Base-by-base conservation (phyloP, 768 basidiomycete species). In the Boletus rubescentipes region DNA sequence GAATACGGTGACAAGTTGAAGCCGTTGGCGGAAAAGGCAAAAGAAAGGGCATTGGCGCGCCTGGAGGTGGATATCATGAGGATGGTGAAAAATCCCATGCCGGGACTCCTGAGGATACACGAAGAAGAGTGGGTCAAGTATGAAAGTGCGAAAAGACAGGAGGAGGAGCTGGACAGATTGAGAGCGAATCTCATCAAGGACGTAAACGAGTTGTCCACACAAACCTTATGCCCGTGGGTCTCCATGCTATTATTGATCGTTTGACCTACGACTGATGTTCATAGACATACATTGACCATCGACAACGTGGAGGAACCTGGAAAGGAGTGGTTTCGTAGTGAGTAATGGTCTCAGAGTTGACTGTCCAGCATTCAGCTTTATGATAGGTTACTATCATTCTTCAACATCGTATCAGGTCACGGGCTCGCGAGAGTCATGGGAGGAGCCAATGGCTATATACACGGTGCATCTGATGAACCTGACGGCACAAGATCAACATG, bases 401-500 rank as follows among this genome's bases (percentile, higher is more conserved):
- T n/a, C 42, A 6, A 51, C 44, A 1, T 40, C 51, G 10, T 63
- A 43, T 51, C 51, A 3, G 2, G 40, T 62, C 2, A 41, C 21
- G 9, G 57, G 54, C 18, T 31, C 14, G 15, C 38, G 64, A n/a
- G 20, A 45, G 14, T 54, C 60, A 1, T 49, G 46, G 35, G 51
- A 63, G 44, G 61, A 61, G 5, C 58, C 68, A n/a, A 41, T 46
- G 51, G 44, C 30, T 0, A 40, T 58, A 2, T 62, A 62, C 32
- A 70, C 70, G 2, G 54, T 68, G 0, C 64, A 68, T 45, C 1
- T 60, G 9, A 67, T 70, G 66, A 57, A 66, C 36, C 23, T 71
- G 38, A 71, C 66, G 6, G 40, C 55, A 4, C 52, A 71, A 49
- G 69, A 70, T 56, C 54, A 58, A 34, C 67, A 70, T 4, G 54